Conservation (phyloP, 2,329 filamentous ascomycete species). For the Aspergillus sojae region DNA sequence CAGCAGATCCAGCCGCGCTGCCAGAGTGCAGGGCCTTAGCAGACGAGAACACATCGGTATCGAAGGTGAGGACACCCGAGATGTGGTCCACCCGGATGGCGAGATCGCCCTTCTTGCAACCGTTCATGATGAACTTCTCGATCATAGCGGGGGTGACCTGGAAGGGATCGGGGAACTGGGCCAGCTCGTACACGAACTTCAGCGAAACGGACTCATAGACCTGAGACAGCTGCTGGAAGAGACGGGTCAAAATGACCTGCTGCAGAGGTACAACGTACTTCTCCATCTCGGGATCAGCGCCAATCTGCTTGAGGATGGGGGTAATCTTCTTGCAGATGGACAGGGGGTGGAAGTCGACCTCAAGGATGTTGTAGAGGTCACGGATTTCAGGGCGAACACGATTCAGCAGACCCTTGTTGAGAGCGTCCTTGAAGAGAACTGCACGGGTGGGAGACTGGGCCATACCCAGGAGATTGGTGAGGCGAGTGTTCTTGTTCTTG, state of each 20-base stretch:
- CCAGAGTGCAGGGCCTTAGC: slow-evolving; percentile 88
- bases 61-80: slow-evolving; percentile 92
- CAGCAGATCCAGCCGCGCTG: slow-evolving; percentile 81
- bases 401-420: slow-evolving; percentile 92
- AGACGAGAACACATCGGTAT: slow-evolving; percentile 97
- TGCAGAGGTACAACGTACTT: slow-evolving; percentile 95
- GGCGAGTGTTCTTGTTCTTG: slow-evolving; percentile 98
- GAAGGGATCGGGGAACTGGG: slow-evolving; percentile 95
- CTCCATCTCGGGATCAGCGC: slow-evolving; percentile 91
- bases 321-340: slow-evolving; percentile 99
- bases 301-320: slow-evolving; percentile 91
- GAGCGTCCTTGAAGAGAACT: slow-evolving; percentile 90
- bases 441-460: slow-evolving; percentile 82
- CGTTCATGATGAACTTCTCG: slow-evolving; percentile 99
- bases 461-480: slow-evolving; percentile 96
- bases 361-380: slow-evolving; percentile 96
- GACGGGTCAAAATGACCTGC: slow-evolving; percentile 95
- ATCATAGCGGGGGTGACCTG: slow-evolving; percentile 88
- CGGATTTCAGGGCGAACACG: slow-evolving; percentile 92
- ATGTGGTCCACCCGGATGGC: slow-evolving; percentile 96
- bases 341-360: slow-evolving; percentile 97
- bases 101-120: slow-evolving; percentile 98
- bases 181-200: slow-evolving; percentile 87
- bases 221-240: slow-evolving; percentile 98
- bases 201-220: slow-evolving; percentile 98